Evolutionary conservation across 768 basidiomycete genomes (phyloP), one percentile per base, ranked within the genome.

Genomic region (Mycena maculata): DNA sequence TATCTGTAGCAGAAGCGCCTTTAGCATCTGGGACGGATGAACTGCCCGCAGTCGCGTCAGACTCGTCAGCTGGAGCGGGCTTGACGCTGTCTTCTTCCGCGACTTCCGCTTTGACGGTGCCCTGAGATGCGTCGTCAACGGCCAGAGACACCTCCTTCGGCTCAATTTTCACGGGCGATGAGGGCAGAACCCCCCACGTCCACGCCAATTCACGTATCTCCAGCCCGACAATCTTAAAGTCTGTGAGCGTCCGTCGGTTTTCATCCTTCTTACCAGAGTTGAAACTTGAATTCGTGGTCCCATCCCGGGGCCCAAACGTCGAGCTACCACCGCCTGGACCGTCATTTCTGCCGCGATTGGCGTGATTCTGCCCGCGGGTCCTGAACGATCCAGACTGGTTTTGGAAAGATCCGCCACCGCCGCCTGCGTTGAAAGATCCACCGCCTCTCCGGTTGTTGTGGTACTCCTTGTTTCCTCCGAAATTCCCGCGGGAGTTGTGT

Each of bases 201-300:
- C 97, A 98, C 71, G 81, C 83, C 64, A 98, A 82, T 71, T 92
- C 90, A 72, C 85, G 88, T 71, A 98, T 92, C 76, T 93, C 90
- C 72, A 98, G 84, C 28, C 93, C 96, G 75, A 96, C 85, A 76
- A 99, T 95, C 82, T 97, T 94, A 88, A 99, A 99, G 82, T 99
- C 97, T 39, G 96, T 98, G 72, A 99, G 89, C 31, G 96, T 98
- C 73, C 94, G 89, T 75, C 91, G 88, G 76, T 92, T 92, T 78
- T 95, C 93, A 76, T 94, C 92, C 79, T 91, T 92, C 86, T 93
- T 93, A 85, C 90, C 89, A 75, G 80, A 75, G 52, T 78, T 79
- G 73, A 83, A 79, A 71, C 78, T 85, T 54, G 84, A 82, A 58
- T 80, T 77, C 71, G 81, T 73, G 22, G 81, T 70, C 44, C 83